Evolutionary conservation across 805 yeast genomes (phyloP), one percentile per base, ranked within the genome.

Genomic region (Kregervanrija pseudodelftensis): DNA sequence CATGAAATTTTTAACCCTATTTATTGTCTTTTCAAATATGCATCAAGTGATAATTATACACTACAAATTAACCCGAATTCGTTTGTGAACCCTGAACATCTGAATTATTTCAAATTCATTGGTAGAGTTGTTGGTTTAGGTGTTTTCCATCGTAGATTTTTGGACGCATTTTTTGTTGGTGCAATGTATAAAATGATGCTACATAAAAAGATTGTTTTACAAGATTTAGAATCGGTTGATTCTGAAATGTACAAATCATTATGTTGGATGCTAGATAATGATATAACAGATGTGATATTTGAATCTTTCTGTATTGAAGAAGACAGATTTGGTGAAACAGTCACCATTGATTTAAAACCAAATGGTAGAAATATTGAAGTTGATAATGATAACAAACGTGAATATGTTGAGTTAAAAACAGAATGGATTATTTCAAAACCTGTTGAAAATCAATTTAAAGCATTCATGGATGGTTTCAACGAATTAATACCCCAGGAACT

Each of bases 1-100:
- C 99, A 93, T 64, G 98, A 93, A 67, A 93, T 93, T 96, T 93
- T 93, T 67, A 90, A 93, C 64, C 99, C 99, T 50, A 87, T 90
- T 66, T 93, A 93, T 66, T 91, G 99, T 69, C 72, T 93, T 59
- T 93, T 93, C 64, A 97, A 93, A 68, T 93, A 93, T 66, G 89
- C 97, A 13, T 95, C 98, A 33, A 95, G 90, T 68, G 99, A 93
- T 69, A 93, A 93, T 66, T 93, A 93, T 69, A 93, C 99, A 0
- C 74, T 93, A 64, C 99, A 93, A 68, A 93, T 93, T 69, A 93
- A 91, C 72, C 96, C 98, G 54, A 93, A 91, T 67, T 86, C 96
- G 16, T 95, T 89, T 50, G 86, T 93, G 57, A 93, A 93, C 65
- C 97, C 98, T 16, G 99, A 93, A 71, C 99, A 93, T 67, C 78